Evolutionary conservation across 345 rosid species (phyloP).

Genomic region (Syzygium jambos): DNA sequence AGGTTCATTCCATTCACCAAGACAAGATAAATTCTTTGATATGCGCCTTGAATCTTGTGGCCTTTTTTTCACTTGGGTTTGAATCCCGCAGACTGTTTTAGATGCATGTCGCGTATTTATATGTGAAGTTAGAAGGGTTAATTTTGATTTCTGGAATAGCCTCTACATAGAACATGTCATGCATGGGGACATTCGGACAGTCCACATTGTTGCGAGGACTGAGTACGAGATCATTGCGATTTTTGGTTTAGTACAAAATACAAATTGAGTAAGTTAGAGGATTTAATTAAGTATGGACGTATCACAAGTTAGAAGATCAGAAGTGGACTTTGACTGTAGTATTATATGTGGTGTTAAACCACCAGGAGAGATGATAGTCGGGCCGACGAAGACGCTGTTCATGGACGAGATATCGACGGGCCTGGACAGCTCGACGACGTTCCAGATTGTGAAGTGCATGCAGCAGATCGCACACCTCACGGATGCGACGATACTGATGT

Average conservation of each 20-base stretch:
- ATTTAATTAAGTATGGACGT: not conserved
- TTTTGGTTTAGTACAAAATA: not conserved
- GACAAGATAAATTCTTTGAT: not conserved
- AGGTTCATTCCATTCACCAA: constrained; percentile 27
- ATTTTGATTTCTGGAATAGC: not conserved
- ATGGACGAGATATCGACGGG: constrained; percentile 99
- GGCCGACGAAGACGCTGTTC: constrained; percentile 78
- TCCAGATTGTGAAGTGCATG: constrained; percentile 78
- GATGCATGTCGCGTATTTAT: not conserved
- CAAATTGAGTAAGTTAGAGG: not conserved
- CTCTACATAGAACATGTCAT: not conserved
- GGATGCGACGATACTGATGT: constrained; percentile 67
- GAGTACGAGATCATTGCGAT: not conserved
- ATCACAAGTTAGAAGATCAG: not conserved
- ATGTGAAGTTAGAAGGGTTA: not conserved
- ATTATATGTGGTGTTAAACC: not conserved
- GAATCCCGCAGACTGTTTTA: not conserved
- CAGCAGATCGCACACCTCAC: constrained; percentile 72
- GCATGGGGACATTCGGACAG: not conserved
- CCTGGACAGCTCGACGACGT: constrained; percentile 87
- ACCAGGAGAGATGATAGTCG: constrained; percentile 93
- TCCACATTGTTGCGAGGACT: not conserved
- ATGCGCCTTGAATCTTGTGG: not conserved
- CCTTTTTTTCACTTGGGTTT: not conserved
- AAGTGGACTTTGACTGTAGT: not conserved